Base-by-base conservation (phyloP, 179 eudicot genomes). In the Gypsophila paniculata region DNA sequence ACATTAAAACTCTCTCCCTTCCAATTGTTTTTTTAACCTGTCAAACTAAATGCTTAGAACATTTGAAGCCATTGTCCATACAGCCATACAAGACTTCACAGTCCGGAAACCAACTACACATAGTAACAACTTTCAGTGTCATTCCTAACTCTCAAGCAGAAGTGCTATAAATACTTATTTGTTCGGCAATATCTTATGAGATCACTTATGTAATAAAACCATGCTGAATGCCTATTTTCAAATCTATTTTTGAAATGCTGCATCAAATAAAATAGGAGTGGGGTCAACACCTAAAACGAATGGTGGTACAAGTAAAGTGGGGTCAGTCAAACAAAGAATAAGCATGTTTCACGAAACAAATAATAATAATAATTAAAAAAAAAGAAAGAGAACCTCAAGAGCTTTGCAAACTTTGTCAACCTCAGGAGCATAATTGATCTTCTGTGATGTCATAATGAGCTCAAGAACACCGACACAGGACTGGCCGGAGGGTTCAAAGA, bases 331-430 rank as follows among this genome's bases (percentile, higher is more conserved):
- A 51, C 48, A 72, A 5, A 5, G 2, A 60, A 10, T n/a, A 57
- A 17, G 15, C 12, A 66, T 39, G 55, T 42, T 8, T 34, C 44
- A 34, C 23, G 58, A 7, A 7, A 36, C 61, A 72, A 76, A n/a
- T n/a, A n/a, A n/a, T n/a, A n/a, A n/a, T n/a, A n/a, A n/a, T n/a
- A n/a, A n/a, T n/a, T 25, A 57, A 29, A 29, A 29, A 1, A 29
- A 29, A 29, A 29, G 34, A 29, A 57, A 80, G 86, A 72, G n/a
- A 83, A 90, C 93, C 93, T 88, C 93, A 71, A 88, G 93, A 70
- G 93, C 93, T 81, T 85, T 88, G 85, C 93, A 88, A 49, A 90
- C 93, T 86, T 84, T 87, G 71, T 90, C 93, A 77, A 90, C 91
- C 81, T 88, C 96, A 22, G 93, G 87, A 57, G 93, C 91, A 84